A percentile compares a stretch with the other conserved stretches of the same genome.
Conservation (phyloP, 331 rosid genomes). For the Quercus lobata region DNA sequence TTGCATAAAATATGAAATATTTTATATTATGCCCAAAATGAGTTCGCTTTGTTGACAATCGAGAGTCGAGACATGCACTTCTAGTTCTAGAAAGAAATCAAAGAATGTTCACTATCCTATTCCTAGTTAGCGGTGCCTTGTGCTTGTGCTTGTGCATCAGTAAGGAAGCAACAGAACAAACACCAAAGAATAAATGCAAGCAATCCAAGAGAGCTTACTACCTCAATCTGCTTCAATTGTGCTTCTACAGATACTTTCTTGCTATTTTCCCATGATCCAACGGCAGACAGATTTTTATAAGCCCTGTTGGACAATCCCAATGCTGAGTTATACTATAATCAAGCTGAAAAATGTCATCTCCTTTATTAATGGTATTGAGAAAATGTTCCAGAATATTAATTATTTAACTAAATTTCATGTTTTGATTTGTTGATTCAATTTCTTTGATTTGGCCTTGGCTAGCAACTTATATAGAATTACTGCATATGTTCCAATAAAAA, state of each 20-base stretch:
- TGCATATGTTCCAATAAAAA: no score
- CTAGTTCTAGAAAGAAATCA: not conserved
- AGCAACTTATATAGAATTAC: not conserved
- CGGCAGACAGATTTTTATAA: slow-evolving; percentile 47
- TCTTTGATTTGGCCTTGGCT: not conserved
- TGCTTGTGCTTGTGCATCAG: not conserved
- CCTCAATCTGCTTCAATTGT: slow-evolving; percentile 69
- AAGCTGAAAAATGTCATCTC: not conserved
- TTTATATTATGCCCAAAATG: not conserved
- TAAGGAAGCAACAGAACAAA: not conserved
- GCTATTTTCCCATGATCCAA: slow-evolving; percentile 70
- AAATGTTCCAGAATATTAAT: not conserved
- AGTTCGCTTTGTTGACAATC: not conserved
- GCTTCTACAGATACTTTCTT: slow-evolving; percentile 61
- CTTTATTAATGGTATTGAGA: not conserved
- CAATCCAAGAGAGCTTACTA: slow-evolving; percentile 7
- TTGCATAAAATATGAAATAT: not conserved
- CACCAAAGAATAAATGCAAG: not conserved
- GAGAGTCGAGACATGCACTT: not conserved
- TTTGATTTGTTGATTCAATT: not conserved
- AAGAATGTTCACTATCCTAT: no score
- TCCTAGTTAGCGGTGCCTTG: no score
- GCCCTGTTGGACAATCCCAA: slow-evolving; percentile 46
- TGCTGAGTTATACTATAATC: not conserved
- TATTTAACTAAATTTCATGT: not conserved